Percentiles rank a stretch among this genome's conserved stretches.
phyloP scores from a whole-genome alignment of 148 eudicot species.

The Cornus florida region DNA sequence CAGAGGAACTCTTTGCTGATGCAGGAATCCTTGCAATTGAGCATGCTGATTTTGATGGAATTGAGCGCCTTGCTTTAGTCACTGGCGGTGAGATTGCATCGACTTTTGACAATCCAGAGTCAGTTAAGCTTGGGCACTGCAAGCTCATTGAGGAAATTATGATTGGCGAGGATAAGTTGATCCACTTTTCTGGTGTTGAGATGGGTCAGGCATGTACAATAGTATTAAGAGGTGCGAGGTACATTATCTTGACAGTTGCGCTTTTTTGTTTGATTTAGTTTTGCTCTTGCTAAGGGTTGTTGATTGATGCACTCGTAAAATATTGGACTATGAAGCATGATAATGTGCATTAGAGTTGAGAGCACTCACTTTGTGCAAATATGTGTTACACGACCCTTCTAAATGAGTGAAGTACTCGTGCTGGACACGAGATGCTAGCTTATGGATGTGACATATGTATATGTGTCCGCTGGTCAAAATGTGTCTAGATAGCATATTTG shows the following conservation, averaged over 20 bases:
- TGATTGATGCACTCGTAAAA: too few relatives aligned
- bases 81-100: slow-evolving; percentile 99
- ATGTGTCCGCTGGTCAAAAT: too few relatives aligned
- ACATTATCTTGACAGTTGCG: background rate
- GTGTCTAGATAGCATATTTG: too few relatives aligned
- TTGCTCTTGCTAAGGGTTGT: background rate
- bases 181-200: slow-evolving; percentile 94
- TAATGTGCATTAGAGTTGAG: too few relatives aligned
- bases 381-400: too few relatives aligned
- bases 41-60: slow-evolving; percentile 99
- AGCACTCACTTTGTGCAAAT: too few relatives aligned
- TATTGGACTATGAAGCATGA: too few relatives aligned
- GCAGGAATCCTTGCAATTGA: slow-evolving; percentile 98
- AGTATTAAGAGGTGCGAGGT: slow-evolving; percentile 99
- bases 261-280: background rate
- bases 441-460: too few relatives aligned
- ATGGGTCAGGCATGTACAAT: slow-evolving; percentile 99
- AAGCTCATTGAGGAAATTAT: slow-evolving; percentile 94
- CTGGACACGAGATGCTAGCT: too few relatives aligned
- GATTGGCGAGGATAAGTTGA: slow-evolving; percentile 97
- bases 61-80: slow-evolving; percentile 92
- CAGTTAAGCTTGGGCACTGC: slow-evolving; percentile 94
- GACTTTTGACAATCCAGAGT: slow-evolving; percentile 97
- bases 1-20: slow-evolving; percentile 98
- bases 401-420: too few relatives aligned